Conservation (phyloP, 768 basidiomycete genomes). For the Strobilomyces dryophilus region DNA sequence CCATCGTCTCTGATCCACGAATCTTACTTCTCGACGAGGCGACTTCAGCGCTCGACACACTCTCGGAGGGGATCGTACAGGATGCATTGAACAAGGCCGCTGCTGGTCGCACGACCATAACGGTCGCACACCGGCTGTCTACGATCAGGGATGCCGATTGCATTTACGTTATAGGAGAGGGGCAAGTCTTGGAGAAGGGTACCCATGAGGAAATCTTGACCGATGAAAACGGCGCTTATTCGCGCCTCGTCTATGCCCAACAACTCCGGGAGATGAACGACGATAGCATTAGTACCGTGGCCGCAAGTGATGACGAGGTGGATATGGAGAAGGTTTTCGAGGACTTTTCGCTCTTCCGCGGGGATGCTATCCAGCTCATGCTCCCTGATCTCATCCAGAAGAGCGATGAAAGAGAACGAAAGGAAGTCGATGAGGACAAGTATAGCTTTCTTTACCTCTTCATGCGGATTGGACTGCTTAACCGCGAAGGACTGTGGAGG, state of each 20-base stretch:
- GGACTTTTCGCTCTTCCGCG: constrained; percentile 54
- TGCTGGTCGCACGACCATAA: constrained; percentile 73
- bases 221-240: constrained; percentile 61
- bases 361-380: background rate
- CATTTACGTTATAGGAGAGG: constrained; percentile 89
- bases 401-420: constrained; percentile 33
- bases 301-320: constrained; percentile 26
- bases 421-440: constrained; percentile 30
- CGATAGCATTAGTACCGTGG: constrained; percentile 24
- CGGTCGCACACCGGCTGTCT: constrained; percentile 75
- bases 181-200: constrained; percentile 75
- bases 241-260: constrained; percentile 74
- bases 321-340: constrained; percentile 54
- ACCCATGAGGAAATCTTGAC: constrained; percentile 68
- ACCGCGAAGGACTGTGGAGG: constrained; percentile 51
- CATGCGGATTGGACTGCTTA: constrained; percentile 62
- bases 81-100: constrained; percentile 87
- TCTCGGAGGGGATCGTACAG: constrained; percentile 84
- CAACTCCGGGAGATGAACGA: constrained; percentile 58
- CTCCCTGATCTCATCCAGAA: constrained; percentile 55
- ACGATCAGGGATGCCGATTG: constrained; percentile 83
- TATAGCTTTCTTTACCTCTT: constrained; percentile 59
- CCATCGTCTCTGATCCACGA: constrained; percentile 78
- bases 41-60: constrained; percentile 86
- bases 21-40: constrained; percentile 89